phyloP scores from a whole-genome alignment of 441 rosid genomes.

The Viola pubescens region DNA sequence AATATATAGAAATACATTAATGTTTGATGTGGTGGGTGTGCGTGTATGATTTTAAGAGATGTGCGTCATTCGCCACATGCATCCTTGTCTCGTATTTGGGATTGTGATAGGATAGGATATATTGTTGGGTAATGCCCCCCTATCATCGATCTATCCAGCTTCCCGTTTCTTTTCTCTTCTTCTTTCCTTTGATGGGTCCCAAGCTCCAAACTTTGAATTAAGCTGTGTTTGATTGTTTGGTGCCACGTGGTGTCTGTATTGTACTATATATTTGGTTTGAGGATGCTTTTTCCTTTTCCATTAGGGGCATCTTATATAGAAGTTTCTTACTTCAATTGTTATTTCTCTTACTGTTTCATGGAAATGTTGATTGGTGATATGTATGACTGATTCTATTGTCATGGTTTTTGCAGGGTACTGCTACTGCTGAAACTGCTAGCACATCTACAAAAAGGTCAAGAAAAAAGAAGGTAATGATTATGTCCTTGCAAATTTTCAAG shows the following conservation, averaged over 20 bases:
- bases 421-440: conserved; percentile 34
- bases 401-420: conserved; percentile 29
- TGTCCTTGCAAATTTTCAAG: not conserved
- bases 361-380: not conserved
- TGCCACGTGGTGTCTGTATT: not conserved
- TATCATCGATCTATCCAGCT: no score
- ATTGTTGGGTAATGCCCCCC: no score
- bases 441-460: conserved; percentile 36
- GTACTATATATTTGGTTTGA: no score
- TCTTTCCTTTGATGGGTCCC: not conserved
- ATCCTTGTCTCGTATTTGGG: not conserved
- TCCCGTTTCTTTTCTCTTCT: no score
- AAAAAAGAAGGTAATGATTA: conserved; percentile 47
- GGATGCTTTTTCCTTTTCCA: no score
- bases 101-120: not conserved
- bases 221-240: no score
- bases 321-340: not conserved
- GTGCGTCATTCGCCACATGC: not conserved
- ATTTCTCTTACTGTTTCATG: not conserved
- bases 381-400: not conserved
- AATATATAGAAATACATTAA: no score
- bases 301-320: no score
- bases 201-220: no score
- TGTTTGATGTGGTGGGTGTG: no score
- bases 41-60: no score